Evolutionary conservation across 345 rosid genomes (phyloP), one percentile per base, ranked within the genome.

Genomic region (Hibiscus mutabilis): DNA sequence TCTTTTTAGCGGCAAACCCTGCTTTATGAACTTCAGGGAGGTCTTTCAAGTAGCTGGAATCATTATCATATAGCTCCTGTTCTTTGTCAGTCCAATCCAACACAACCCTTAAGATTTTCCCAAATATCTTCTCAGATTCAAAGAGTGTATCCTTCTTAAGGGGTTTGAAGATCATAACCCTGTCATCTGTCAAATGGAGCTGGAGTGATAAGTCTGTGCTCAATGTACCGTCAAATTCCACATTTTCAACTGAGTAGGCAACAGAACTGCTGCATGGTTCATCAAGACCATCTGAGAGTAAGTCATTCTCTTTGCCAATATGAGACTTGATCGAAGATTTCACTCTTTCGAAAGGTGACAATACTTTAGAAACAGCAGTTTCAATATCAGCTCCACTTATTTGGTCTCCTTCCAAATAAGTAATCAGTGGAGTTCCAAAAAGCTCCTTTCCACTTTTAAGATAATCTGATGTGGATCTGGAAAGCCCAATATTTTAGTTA

Each of bases 351-450:
- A 94, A 80, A 73, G 98, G 97, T 63, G 82, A 83, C 64, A 94
- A 76, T 74, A 90, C 74, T 74, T 69, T 78, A 53, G 83, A 77
- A 65, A 83, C 85, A 59, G 88, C 78, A 60, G 66, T 58, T 51
- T 82, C 84, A 74, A 91, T 82, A 81, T 85, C 89, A 80, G 82
- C 83, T 82, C 91, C 89, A 73, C 74, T 87, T 65, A 77, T 83
- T 9, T 77, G 73, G 73, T 87, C 92, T 76, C 72, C 77, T 21
- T 77, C 84, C 73, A 91, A 76, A 76, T 77, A 82, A 46, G 90
- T 82, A 73, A 94, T 82, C 82, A 94, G 81, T 66, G 98, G 97
- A 21, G 86, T 75, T 73, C 95, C 95, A 75, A 84, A 90, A 72
- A 74, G 71, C 76, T 87, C 85, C 52, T 73, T 52, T 56, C 82